Percentiles rank a stretch among this genome's conserved stretches.
Conservation (phyloP, 495 filamentous ascomycete genomes). For the Annulohypoxylon bovei region DNA sequence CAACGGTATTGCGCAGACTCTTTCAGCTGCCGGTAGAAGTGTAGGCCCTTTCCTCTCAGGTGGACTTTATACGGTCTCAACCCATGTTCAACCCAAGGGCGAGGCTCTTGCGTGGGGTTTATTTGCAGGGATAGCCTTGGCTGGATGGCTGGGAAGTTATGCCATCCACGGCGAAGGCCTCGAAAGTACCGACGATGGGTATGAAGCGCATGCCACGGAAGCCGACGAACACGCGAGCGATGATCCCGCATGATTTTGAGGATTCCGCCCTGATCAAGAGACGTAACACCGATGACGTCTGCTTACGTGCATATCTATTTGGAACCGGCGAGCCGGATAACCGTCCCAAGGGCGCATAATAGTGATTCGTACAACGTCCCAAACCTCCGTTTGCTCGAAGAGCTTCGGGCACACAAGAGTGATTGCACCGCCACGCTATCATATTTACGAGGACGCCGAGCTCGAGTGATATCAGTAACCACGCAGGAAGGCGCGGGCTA, state of each 20-base stretch:
- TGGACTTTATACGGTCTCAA: constrained; percentile 78
- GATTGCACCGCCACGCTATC: background rate
- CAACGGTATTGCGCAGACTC: constrained; percentile 93
- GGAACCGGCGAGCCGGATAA: background rate
- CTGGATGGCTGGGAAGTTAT: constrained; percentile 80
- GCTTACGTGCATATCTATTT: constrained; percentile 13
- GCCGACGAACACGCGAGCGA: constrained; percentile 30
- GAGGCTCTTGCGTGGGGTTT: constrained; percentile 84
- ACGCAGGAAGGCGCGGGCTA: background rate
- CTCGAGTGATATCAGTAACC: background rate
- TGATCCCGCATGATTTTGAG: constrained; percentile 22
- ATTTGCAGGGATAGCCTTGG: constrained; percentile 79
- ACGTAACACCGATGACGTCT: background rate
- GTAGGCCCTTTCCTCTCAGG: constrained; percentile 90
- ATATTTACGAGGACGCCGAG: background rate
- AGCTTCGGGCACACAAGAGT: background rate
- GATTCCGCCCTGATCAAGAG: background rate
- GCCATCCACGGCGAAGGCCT: constrained; percentile 73
- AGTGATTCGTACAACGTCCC: background rate
- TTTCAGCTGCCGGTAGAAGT: constrained; percentile 90
- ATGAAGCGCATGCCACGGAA: constrained; percentile 34
- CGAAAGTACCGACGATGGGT: constrained; percentile 58
- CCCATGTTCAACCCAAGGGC: constrained; percentile 77
- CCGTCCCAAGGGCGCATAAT: background rate
- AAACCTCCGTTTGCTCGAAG: background rate